Conservation (phyloP, 2,329 filamentous ascomycete genomes). For the Epichloe glyceriae region DNA sequence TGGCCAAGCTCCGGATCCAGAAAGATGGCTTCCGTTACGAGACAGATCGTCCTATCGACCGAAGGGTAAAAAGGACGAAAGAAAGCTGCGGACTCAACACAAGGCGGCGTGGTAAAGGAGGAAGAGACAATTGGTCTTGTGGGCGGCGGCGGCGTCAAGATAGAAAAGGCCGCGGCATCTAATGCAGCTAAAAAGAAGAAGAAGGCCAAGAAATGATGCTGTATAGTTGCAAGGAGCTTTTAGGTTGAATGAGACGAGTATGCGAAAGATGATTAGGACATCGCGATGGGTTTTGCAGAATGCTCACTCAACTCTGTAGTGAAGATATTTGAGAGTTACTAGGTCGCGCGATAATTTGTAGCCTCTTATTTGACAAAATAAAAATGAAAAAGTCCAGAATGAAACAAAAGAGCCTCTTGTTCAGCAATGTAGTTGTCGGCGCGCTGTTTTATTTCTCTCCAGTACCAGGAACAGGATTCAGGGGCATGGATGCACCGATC, state of each 20-base stretch:
- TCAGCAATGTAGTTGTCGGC: not conserved
- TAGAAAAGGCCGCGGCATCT: conserved; percentile 41
- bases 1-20: conserved; percentile 70
- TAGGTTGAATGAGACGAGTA: not conserved
- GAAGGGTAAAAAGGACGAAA: conserved; percentile 84
- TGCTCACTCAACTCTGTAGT: not conserved
- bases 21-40: conserved; percentile 83
- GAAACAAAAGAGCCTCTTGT: not conserved
- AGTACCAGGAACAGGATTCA: not conserved
- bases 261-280: not conserved
- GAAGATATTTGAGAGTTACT: not conserved
- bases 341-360: too few relatives aligned
- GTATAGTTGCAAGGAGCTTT: not conserved
- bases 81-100: conserved; percentile 64
- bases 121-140: conserved; percentile 54
- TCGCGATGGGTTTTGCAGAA: not conserved
- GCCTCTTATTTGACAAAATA: not conserved
- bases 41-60: conserved; percentile 82
- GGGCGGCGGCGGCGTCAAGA: conserved; percentile 51
- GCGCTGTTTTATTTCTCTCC: not conserved
- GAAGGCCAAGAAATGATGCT: conserved; percentile 36
- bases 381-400: not conserved
- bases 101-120: conserved; percentile 71
- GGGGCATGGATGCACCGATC: not conserved
- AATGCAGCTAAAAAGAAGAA: conserved; percentile 36